These are phyloP conservation scores for Citrus sp. DNA, from an alignment of 345 rosid species.

Conservation along the genomic window DNA sequence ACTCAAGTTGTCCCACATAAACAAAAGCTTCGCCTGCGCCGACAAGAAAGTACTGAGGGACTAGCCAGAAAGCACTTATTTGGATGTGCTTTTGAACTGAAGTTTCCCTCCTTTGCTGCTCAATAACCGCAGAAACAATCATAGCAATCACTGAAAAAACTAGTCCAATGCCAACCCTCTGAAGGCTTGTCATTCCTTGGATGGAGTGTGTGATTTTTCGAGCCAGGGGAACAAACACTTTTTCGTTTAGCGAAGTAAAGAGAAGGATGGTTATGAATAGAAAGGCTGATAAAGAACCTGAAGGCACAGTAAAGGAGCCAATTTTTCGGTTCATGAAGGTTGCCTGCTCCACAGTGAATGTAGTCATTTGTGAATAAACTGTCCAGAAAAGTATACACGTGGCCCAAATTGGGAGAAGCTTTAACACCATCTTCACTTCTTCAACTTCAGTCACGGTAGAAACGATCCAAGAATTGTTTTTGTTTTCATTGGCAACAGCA, in stretches of 20 bases:
- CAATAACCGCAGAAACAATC: conserved; percentile 60
- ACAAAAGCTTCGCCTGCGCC: conserved; percentile 96
- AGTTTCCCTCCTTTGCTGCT: conserved; percentile 49
- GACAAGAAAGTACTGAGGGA: conserved; percentile 75
- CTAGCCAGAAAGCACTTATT: conserved; percentile 77
- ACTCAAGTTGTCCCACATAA: conserved; percentile 91
- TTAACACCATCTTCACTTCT: conserved; percentile 77
- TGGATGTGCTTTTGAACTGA: conserved; percentile 19
- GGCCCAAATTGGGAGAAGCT: conserved; percentile 83
- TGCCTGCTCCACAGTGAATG: conserved; percentile 86
- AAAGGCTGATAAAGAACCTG: conserved; percentile 66
- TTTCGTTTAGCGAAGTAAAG: conserved; percentile 82
- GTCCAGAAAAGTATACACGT: conserved; percentile 94
- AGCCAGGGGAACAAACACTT: conserved; percentile 60
- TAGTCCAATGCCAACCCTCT: conserved; percentile 76
- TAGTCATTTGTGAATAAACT: conserved; percentile 88
- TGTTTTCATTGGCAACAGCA: conserved; percentile 21
- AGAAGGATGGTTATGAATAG: conserved; percentile 70
- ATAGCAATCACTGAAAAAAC: conserved; percentile 60
- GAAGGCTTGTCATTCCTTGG: conserved; percentile 90
- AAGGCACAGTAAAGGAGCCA: conserved; percentile 53
- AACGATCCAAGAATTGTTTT: conserved; percentile 53
- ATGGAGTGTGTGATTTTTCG: conserved; percentile 45
- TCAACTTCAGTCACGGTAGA: conserved; percentile 78
- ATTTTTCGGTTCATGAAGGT: conserved; percentile 61